Percentiles rank a stretch among this genome's conserved stretches.
Conservation (phyloP, 2,329 filamentous ascomycete genomes). For the Neopestalotiopsis rosae region DNA sequence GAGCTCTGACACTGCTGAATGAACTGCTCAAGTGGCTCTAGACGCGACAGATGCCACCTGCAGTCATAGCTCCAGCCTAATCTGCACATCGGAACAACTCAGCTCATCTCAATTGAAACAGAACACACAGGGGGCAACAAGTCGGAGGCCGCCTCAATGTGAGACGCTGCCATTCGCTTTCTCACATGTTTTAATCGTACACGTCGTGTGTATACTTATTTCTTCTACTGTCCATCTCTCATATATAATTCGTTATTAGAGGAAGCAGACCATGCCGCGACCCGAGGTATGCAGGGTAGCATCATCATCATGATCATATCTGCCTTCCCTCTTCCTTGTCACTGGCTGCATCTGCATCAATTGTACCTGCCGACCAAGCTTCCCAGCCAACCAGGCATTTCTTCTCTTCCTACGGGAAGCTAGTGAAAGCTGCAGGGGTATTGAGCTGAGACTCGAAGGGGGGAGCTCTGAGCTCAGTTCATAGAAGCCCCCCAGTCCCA, state of each 20-base stretch:
- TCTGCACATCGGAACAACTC: no score
- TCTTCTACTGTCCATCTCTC: background rate
- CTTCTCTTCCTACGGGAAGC: background rate
- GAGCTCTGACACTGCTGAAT: no score
- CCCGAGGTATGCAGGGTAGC: background rate
- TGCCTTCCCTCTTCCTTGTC: background rate
- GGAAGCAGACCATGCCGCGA: background rate
- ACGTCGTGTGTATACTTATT: background rate
- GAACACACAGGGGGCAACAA: background rate
- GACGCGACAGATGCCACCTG: no score
- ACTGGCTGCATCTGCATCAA: background rate
- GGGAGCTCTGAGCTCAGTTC: background rate
- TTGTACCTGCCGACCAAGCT: background rate
- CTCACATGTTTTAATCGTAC: background rate
- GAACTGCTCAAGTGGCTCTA: no score
- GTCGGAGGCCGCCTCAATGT: background rate
- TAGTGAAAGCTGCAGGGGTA: background rate
- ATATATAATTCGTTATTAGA: background rate
- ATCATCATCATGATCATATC: background rate
- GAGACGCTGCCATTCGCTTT: background rate
- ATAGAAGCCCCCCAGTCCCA: background rate
- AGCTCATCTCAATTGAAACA: slow-evolving; percentile 12
- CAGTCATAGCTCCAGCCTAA: no score
- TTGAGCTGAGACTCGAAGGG: slow-evolving; percentile 4
- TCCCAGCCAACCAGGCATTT: background rate